Evolutionary conservation across 768 basidiomycete species (phyloP).

Genomic region (Fomitopsis serialis): DNA sequence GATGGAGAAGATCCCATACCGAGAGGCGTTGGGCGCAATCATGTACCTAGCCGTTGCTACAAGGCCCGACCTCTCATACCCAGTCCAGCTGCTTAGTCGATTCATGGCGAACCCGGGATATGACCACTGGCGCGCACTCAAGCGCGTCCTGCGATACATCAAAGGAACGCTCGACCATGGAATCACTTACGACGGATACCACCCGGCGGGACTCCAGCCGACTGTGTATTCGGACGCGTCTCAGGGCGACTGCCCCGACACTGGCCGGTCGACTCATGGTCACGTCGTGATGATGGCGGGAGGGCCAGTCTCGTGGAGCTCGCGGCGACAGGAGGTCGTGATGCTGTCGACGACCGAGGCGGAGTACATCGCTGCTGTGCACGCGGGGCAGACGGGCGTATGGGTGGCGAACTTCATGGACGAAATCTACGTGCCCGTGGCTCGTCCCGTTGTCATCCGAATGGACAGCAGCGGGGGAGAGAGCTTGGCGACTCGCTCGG

Average conservation of each 20-base stretch:
- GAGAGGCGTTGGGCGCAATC: slow-evolving; percentile 26
- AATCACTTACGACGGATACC: slow-evolving; percentile 11
- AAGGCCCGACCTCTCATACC: slow-evolving; percentile 35
- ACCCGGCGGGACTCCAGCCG: not conserved
- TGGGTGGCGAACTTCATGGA: not conserved
- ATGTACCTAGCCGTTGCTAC: slow-evolving; percentile 29
- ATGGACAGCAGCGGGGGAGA: slow-evolving; percentile 1
- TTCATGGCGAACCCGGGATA: slow-evolving; percentile 27
- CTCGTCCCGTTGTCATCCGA: not conserved
- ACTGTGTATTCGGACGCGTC: not conserved
- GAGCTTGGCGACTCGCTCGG: not conserved
- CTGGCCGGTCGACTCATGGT: slow-evolving; percentile 16
- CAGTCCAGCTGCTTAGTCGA: slow-evolving; percentile 27
- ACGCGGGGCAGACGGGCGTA: not conserved
- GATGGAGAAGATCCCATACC: slow-evolving; percentile 9
- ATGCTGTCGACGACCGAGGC: slow-evolving; percentile 31
- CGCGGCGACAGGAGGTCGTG: slow-evolving; percentile 31
- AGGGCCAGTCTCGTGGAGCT: slow-evolving; percentile 34
- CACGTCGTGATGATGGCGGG: slow-evolving; percentile 25
- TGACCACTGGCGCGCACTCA: slow-evolving; percentile 33
- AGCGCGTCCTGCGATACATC: slow-evolving; percentile 38
- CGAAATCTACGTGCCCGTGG: not conserved
- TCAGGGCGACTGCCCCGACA: not conserved
- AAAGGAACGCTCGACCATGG: slow-evolving; percentile 21
- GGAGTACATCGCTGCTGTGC: not conserved